Percentiles rank a stretch among this genome's conserved stretches.
Conservation (phyloP, 2,329 filamentous ascomycete genomes). For the Xylariaceae sp. region DNA sequence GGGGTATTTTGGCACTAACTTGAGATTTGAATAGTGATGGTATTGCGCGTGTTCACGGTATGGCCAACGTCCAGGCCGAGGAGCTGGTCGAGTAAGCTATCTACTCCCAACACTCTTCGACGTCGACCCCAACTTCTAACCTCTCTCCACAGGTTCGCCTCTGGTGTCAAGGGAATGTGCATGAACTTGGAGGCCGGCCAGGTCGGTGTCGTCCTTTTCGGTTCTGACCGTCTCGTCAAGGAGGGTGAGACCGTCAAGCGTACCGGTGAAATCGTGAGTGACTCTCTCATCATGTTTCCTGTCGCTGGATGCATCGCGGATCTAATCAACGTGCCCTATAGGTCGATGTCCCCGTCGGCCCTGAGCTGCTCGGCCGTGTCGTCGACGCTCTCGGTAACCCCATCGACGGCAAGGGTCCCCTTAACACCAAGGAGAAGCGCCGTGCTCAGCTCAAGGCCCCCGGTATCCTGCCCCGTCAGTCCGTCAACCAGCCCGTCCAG, state of each 20-base stretch:
- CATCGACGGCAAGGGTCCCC: slow-evolving; percentile 97
- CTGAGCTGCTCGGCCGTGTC: slow-evolving; percentile 92
- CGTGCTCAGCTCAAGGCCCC: slow-evolving; percentile 99
- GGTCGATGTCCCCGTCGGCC: slow-evolving; percentile 95
- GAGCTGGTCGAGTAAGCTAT: slow-evolving; percentile 95
- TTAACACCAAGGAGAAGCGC: slow-evolving; percentile 85
- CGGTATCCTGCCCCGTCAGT: slow-evolving; percentile 92
- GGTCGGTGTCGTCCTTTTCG: slow-evolving; percentile 99
- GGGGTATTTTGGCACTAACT: slow-evolving; percentile 24
- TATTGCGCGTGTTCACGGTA: slow-evolving; percentile 99
- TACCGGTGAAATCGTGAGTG: slow-evolving; percentile 95
- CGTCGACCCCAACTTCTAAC: slow-evolving; percentile 19
- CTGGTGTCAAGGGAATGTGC: slow-evolving; percentile 99
- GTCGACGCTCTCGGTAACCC: slow-evolving; percentile 98
- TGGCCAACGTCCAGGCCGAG: slow-evolving; percentile 99
- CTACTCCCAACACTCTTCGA: slow-evolving; percentile 13
- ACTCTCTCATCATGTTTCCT: neutral
- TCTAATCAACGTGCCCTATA: slow-evolving; percentile 35
- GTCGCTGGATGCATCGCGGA: neutral
- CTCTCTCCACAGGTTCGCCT: slow-evolving; percentile 71
- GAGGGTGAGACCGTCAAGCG: slow-evolving; percentile 99
- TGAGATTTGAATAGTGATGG: slow-evolving; percentile 70
- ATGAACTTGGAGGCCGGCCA: slow-evolving; percentile 99
- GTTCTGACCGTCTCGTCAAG: slow-evolving; percentile 99
- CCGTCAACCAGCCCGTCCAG: slow-evolving; percentile 98